phyloP scores from a whole-genome alignment of 2,329 filamentous ascomycete species.

The Malbranchea zuffiana region DNA sequence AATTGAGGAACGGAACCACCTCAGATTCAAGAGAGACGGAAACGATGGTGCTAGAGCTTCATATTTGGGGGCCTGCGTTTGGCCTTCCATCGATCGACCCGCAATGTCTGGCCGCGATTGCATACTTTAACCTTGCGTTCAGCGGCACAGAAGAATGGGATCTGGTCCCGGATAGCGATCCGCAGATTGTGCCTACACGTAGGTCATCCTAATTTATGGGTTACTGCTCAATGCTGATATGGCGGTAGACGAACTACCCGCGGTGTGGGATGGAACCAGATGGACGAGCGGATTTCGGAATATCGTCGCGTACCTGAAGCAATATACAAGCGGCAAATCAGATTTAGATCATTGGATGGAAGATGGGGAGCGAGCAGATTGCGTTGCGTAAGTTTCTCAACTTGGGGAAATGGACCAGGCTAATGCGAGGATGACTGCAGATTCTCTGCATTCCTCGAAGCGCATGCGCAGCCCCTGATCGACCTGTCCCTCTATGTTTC shows the following conservation, averaged over 20 bases:
- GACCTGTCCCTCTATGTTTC: conserved; percentile 86
- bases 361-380: conserved; percentile 38
- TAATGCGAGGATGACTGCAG: conserved; percentile 15
- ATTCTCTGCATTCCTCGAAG: conserved; percentile 57
- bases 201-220: conserved; percentile 24
- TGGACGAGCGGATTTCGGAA: conserved; percentile 46
- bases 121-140: conserved; percentile 58
- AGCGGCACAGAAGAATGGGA: conserved; percentile 48
- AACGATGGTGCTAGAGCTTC: conserved; percentile 57
- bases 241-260: conserved; percentile 44
- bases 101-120: conserved; percentile 74
- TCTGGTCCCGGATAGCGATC: conserved; percentile 62
- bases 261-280: conserved; percentile 44
- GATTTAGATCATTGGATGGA: conserved; percentile 37
- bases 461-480: conserved; percentile 64
- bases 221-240: neutral
- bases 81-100: conserved; percentile 81
- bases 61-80: conserved; percentile 85
- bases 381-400: conserved; percentile 39
- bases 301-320: conserved; percentile 42
- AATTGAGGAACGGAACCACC: too few relatives aligned
- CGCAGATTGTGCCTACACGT: conserved; percentile 60
- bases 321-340: conserved; percentile 39
- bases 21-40: too few relatives aligned
- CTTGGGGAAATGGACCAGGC: too few relatives aligned